These are phyloP conservation scores for Craterostigma plantagineum DNA, from an alignment of 257 asterid genomes.

Conservation along the genomic window DNA sequence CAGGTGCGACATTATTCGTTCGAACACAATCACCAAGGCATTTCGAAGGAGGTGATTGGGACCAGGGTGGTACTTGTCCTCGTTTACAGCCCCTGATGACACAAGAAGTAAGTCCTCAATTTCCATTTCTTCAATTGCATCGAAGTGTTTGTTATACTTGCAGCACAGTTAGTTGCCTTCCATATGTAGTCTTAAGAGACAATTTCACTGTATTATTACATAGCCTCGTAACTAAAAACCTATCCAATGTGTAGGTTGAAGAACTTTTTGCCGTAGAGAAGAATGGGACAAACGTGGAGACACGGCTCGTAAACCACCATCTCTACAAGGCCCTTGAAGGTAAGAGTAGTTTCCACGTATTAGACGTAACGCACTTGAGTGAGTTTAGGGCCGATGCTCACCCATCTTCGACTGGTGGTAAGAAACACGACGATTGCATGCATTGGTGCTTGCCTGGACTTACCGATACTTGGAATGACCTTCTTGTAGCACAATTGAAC, in stretches of 20 bases:
- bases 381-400: constrained; percentile 88
- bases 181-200: too few relatives aligned
- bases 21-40: constrained; percentile 90
- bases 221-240: too few relatives aligned
- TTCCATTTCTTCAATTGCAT: too few relatives aligned
- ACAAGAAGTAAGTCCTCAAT: constrained; percentile 40
- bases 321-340: constrained; percentile 37
- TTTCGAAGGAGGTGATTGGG: constrained; percentile 97
- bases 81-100: constrained; percentile 44
- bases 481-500: constrained; percentile 39
- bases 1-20: constrained; percentile 34
- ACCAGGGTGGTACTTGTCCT: constrained; percentile 85
- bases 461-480: constrained; percentile 85
- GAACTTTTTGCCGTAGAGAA: constrained; percentile 40
- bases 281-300: constrained; percentile 79
- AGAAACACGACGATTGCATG: constrained; percentile 87
- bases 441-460: constrained; percentile 97
- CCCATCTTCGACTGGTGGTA: constrained; percentile 74
- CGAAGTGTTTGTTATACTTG: too few relatives aligned
- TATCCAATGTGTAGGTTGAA: constrained; percentile 35
- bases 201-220: too few relatives aligned
- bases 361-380: constrained; percentile 61
- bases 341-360: constrained; percentile 24
- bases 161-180: too few relatives aligned
- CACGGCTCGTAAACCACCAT: constrained; percentile 67